Conservation (phyloP, 176 grass and related monocot genomes). For the Cymbopogon citratus region DNA sequence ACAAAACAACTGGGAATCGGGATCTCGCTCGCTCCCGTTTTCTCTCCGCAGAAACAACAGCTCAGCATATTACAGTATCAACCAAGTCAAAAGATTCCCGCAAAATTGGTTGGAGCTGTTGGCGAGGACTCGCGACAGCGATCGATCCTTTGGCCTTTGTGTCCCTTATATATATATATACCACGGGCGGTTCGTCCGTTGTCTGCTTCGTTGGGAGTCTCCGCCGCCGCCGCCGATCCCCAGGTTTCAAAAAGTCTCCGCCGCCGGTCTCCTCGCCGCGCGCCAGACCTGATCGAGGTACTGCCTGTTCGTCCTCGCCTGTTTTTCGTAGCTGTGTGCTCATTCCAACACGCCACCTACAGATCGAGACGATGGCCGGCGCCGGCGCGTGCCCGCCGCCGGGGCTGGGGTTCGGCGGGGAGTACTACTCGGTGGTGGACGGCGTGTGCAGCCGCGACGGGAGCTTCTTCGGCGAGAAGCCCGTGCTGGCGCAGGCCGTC, state of each 20-base stretch:
- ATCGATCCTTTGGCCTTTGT: not conserved
- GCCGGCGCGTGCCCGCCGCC: slow-evolving; percentile 46
- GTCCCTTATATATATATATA: not conserved
- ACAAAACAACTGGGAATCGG: too few species aligned
- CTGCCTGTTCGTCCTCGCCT: not conserved
- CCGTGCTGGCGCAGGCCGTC: slow-evolving; percentile 18
- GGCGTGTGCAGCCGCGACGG: slow-evolving; percentile 45
- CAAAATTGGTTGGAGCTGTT: not conserved
- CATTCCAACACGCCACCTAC: not conserved
- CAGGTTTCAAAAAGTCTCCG: too few species aligned
- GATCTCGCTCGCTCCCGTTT: not conserved
- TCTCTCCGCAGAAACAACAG: not conserved
- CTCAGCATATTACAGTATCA: not conserved
- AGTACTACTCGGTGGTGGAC: slow-evolving; percentile 62
- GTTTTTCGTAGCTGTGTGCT: not conserved
- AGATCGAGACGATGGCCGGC: slow-evolving; percentile 19
- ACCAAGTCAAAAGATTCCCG: slow-evolving; percentile 3
- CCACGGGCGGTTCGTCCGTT: not conserved
- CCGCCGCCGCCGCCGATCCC: not conserved
- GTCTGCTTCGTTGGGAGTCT: not conserved
- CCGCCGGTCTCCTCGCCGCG: not conserved
- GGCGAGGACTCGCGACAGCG: not conserved
- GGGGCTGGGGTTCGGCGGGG: slow-evolving; percentile 42
- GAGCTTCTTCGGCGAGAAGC: slow-evolving; percentile 25
- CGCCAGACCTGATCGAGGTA: not conserved